These are phyloP conservation scores for Phytophthora brassicae DNA, from an alignment of 352 stramenopile species.

Conservation along the genomic window DNA sequence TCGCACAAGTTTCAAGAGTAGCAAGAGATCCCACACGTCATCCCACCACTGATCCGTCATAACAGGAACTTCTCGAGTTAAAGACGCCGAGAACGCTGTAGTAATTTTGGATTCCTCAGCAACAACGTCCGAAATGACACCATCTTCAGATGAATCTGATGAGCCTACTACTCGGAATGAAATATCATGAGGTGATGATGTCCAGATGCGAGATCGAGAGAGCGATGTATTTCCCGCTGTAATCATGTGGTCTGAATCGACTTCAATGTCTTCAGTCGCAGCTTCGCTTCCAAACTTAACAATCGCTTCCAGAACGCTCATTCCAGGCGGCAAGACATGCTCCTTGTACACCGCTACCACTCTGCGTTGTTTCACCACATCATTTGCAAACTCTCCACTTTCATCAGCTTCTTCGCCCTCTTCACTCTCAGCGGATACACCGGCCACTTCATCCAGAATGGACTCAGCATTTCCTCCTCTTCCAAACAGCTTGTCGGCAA, in stretches of 20 bases:
- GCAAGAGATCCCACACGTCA: constrained; percentile 61
- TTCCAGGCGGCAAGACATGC: constrained; percentile 34
- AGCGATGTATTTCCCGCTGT: neutral
- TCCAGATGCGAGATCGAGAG: constrained; percentile 41
- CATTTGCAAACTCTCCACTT: constrained; percentile 28
- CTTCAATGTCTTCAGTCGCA: constrained; percentile 1
- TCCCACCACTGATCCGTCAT: constrained; percentile 44
- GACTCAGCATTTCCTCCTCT: constrained; percentile 20
- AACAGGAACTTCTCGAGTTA: neutral
- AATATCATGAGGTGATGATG: constrained; percentile 49
- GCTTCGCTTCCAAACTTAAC: constrained; percentile 43
- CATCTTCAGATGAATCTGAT: constrained; percentile 13
- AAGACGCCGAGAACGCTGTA: neutral
- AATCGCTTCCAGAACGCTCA: constrained; percentile 71
- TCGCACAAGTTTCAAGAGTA: constrained; percentile 47
- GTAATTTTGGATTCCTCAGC: constrained; percentile 5
- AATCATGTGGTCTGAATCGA: constrained; percentile 7
- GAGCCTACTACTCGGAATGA: constrained; percentile 50
- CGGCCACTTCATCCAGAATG: constrained; percentile 38
- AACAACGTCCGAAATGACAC: neutral
- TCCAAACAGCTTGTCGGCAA: constrained; percentile 67
- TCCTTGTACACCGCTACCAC: constrained; percentile 50
- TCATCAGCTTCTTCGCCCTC: constrained; percentile 28
- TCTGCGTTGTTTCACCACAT: constrained; percentile 36
- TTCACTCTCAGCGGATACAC: constrained; percentile 15